Conservation (phyloP, 2,329 filamentous ascomycete species). For the Xylaria sp. region DNA sequence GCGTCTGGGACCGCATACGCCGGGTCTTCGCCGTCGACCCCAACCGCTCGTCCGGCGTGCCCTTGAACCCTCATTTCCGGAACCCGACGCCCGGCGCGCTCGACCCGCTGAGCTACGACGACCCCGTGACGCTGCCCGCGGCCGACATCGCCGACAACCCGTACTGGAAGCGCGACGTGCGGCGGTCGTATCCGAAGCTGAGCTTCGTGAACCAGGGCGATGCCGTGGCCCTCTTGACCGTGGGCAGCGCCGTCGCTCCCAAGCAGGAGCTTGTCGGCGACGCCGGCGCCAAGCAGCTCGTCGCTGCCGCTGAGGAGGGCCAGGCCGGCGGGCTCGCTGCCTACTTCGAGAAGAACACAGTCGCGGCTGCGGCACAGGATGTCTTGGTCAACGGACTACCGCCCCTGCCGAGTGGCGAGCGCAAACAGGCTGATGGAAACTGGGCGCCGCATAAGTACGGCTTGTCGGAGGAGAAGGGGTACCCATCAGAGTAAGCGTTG, state of each 20-base stretch:
- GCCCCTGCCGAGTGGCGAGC: constrained; percentile 79
- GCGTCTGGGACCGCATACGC: constrained; percentile 86
- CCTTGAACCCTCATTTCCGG: constrained; percentile 90
- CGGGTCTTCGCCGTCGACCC: constrained; percentile 80
- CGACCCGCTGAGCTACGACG: constrained; percentile 75
- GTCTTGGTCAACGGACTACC: constrained; percentile 81
- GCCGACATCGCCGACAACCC: constrained; percentile 89
- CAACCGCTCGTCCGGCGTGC: constrained; percentile 87
- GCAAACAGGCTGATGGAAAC: constrained; percentile 52
- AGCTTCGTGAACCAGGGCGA: constrained; percentile 84
- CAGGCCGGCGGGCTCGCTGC: constrained; percentile 70
- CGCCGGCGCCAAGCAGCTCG: constrained; percentile 70
- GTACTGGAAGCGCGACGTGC: constrained; percentile 93
- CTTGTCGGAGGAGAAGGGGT: constrained; percentile 70
- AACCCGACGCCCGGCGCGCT: constrained; percentile 78
- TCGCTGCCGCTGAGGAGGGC: constrained; percentile 76
- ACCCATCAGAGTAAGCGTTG: constrained; percentile 66
- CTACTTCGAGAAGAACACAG: constrained; percentile 69
- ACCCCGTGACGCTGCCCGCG: constrained; percentile 83
- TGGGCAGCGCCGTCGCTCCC: constrained; percentile 81
- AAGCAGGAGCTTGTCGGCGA: constrained; percentile 84
- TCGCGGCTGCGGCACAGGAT: constrained; percentile 53
- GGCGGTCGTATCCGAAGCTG: constrained; percentile 79
- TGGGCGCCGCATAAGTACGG: constrained; percentile 74
- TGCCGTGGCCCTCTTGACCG: constrained; percentile 80